Base-by-base conservation (phyloP, 2,329 filamentous ascomycete species). In the Alternaria hordeiaustralica region DNA sequence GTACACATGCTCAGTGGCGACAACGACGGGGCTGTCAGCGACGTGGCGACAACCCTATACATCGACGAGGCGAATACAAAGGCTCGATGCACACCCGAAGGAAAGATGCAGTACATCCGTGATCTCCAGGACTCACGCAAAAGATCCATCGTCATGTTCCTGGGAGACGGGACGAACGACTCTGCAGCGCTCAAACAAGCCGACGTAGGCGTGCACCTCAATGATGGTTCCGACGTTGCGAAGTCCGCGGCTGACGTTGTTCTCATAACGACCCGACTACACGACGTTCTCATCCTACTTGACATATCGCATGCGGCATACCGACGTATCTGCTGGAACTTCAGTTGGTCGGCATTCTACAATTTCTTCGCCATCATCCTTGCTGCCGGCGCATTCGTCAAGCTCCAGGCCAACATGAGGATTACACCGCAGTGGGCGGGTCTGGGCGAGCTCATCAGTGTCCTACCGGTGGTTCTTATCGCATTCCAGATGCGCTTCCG, bases 161-260 rank as follows among this genome's bases (percentile, higher is more conserved):
- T 87, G 55, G 92, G 92, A 33, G 92, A 95, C 70, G 92, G 92
- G 2, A 93, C 90, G 13, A 95, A 95, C 75, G 92, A 95, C 72
- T 90, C 92, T 0, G 84, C 88, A 3, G 92, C 92, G 0, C 84
- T 95, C 3, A 88, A 90, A 0, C 87, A 89, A 73, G 90, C 92
- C 2, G 86, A 86, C 6, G 85, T 95, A 26, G 92, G 92, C 26
- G 83, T 94, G 0, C 90, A 92, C 67, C 87, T 95, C 75, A 86
- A 86, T 62, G 84, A 82, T 60, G 83, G 66, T 36, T 71, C 67
- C 8, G 91, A 93, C 60, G 83, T 94, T 2, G 89, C 92, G 0
- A 82, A 87, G 58, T 84, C 83, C 3, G 89, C 90, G 0, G 89
- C 92, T 0, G 90, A 94, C 69, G 87, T 91, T 0, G 87, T 93